Conservation (phyloP, 352 stramenopile genomes). For the Pythium sukuiense region DNA sequence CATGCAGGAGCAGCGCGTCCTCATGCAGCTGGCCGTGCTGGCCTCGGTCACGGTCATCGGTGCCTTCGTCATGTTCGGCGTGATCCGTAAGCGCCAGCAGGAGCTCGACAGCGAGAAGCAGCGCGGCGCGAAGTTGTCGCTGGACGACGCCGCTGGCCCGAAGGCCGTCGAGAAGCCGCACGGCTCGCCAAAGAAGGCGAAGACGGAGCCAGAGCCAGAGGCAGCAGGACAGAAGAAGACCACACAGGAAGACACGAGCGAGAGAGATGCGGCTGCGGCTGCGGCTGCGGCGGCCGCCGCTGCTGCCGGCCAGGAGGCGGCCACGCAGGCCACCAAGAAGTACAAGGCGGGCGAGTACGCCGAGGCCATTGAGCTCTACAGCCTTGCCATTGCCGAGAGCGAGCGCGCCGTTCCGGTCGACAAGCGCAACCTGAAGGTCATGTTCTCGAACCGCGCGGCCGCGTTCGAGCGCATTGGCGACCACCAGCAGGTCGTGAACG, state of each 20-base stretch:
- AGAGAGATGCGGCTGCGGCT: slow-evolving; percentile 6
- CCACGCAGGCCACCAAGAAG: slow-evolving; percentile 69
- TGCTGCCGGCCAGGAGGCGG: slow-evolving; percentile 61
- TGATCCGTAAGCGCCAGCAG: slow-evolving; percentile 47
- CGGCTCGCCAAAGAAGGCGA: slow-evolving; percentile 32
- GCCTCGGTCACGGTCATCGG: slow-evolving; percentile 73
- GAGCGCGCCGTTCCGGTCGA: slow-evolving; percentile 59
- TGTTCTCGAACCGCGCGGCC: slow-evolving; percentile 82
- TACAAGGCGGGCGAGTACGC: slow-evolving; percentile 76
- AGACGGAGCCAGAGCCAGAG: slow-evolving; percentile 27
- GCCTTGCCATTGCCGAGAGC: slow-evolving; percentile 56
- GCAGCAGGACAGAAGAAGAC: slow-evolving; percentile 30
- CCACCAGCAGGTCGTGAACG: slow-evolving; percentile 55
- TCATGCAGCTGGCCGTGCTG: slow-evolving; percentile 70
- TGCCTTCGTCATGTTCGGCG: slow-evolving; percentile 50
- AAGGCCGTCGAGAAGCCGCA: slow-evolving; percentile 25
- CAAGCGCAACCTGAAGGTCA: slow-evolving; percentile 79
- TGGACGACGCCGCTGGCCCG: slow-evolving; percentile 23
- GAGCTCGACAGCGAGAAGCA: slow-evolving; percentile 21
- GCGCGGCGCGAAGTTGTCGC: slow-evolving; percentile 24
- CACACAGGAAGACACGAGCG: slow-evolving; percentile 6
- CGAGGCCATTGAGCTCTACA: slow-evolving; percentile 73
- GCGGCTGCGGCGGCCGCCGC: slow-evolving; percentile 11
- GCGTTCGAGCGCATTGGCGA: slow-evolving; percentile 73
- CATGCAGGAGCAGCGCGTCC: slow-evolving; percentile 37